phyloP scores from a whole-genome alignment of 805 yeast species.

The Komagataella pseudopastoris region DNA sequence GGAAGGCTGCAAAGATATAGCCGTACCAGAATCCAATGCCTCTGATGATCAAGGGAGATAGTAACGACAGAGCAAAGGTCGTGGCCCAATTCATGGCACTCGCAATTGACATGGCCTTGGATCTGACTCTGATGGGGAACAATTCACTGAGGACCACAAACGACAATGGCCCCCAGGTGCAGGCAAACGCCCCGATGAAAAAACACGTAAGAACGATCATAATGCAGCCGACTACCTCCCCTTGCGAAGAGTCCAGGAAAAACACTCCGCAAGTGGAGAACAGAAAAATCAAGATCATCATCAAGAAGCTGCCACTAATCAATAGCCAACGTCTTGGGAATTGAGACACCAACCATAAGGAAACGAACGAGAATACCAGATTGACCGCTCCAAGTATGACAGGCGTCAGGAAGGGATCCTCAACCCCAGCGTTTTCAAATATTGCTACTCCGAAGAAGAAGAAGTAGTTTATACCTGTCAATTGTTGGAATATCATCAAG shows the following conservation, averaged over 20 bases:
- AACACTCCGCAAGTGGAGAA: conserved; percentile 45
- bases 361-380: conserved; percentile 34
- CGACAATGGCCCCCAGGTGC: conserved; percentile 68
- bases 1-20: conserved; percentile 28
- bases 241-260: conserved; percentile 13
- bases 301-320: conserved; percentile 30
- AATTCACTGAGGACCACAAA: conserved; percentile 52
- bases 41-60: conserved; percentile 54
- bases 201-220: conserved; percentile 47
- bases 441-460: conserved; percentile 54
- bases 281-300: conserved; percentile 37
- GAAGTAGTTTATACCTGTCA: conserved; percentile 54
- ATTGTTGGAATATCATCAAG: conserved; percentile 26
- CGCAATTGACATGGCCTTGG: conserved; percentile 40
- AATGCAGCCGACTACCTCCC: conserved; percentile 28
- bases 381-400: conserved; percentile 42
- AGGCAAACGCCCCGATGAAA: conserved; percentile 51
- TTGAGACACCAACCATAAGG: conserved; percentile 32
- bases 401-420: conserved; percentile 41
- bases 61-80: conserved; percentile 49
- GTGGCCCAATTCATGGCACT: conserved; percentile 52
- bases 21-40: conserved; percentile 57
- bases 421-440: conserved; percentile 35
- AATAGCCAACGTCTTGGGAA: conserved; percentile 34
- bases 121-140: conserved; percentile 48